Conservation (phyloP, 2,329 filamentous ascomycete genomes). For the Diaporthe sp. region DNA sequence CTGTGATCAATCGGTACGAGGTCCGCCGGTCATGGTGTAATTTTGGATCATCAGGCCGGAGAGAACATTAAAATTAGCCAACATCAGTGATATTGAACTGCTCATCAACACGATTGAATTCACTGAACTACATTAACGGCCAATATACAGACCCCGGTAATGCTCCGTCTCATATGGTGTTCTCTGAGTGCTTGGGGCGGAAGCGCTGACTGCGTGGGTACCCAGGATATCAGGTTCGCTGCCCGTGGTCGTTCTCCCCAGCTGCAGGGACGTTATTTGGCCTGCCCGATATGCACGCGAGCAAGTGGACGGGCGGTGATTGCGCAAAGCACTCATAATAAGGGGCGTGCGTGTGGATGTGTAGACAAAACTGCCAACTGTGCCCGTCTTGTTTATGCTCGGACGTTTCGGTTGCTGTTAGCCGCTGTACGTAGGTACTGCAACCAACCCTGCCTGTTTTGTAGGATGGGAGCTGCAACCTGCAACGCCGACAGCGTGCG, state of each 20-base stretch:
- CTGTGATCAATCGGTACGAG: neutral
- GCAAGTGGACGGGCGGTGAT: conserved; percentile 11
- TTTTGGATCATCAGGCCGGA: conserved; percentile 10
- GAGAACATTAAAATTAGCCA: conserved; percentile 10
- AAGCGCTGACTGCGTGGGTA: neutral
- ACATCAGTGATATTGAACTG: neutral
- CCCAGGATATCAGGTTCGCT: neutral
- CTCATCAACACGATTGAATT: neutral
- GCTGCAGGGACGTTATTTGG: neutral
- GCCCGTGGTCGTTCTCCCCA: no score
- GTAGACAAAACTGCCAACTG: neutral
- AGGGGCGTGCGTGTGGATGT: neutral
- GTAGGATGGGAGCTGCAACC: conserved; percentile 10
- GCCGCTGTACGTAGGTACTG: neutral
- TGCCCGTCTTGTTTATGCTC: neutral
- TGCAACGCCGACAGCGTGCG: conserved; percentile 3
- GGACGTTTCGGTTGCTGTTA: conserved; percentile 22
- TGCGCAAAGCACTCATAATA: neutral
- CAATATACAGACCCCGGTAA: neutral
- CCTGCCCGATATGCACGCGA: neutral
- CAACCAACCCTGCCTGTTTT: conserved; percentile 7
- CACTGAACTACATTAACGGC: no score
- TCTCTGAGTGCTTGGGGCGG: neutral
- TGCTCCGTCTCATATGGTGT: neutral
- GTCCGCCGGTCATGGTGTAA: neutral